Base-by-base conservation (phyloP, 306 rosid species). In the Senna tora region DNA sequence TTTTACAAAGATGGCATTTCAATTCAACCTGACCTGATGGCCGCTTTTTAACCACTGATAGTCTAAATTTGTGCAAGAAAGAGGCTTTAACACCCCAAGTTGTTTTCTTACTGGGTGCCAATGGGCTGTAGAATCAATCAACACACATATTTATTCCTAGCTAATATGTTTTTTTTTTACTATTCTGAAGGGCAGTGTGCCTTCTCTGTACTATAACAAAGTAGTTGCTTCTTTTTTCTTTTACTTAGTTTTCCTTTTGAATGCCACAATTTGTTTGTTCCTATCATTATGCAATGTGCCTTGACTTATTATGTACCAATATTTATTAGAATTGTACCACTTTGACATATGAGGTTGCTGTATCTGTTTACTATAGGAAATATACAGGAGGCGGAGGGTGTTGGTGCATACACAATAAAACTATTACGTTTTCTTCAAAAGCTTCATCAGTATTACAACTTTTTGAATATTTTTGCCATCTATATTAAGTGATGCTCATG, bases 51-150 rank as follows among this genome's bases (percentile, higher is more conserved):
- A 54, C 75, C 34, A 79, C 75, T 53, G 74, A 57, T 20, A n/a
- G 21, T 75, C 49, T 9, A 64, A 72, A 17, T 73, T 73, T 50
- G 32, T 78, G 3, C 63, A 11, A 54, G 43, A 69, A 56, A 72
- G 52, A 51, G 80, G 73, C 75, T 47, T 67, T 58, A 4, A 65
- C 69, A 69, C 81, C 73, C 70, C 77, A 59, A 69, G 67, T 72
- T 65, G 55, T 81, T 79, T 71, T 64, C 28, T 17, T 61, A 55
- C 49, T 38, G 69, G 75, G 85, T 69, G 52, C 39, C 64, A 54
- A 16, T 55, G 71, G 69, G 51, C 43, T 80, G 83, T 67, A 86
- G 83, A 81, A 79, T 78, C n/a, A n/a, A n/a, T n/a, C 66, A 75
- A 69, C 55, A 58, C 61, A 19, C 39, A 36, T 82, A 5, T 73